Conservation (phyloP, 2,329 filamentous ascomycete genomes). For the Hymenoscyphus infarciens region DNA sequence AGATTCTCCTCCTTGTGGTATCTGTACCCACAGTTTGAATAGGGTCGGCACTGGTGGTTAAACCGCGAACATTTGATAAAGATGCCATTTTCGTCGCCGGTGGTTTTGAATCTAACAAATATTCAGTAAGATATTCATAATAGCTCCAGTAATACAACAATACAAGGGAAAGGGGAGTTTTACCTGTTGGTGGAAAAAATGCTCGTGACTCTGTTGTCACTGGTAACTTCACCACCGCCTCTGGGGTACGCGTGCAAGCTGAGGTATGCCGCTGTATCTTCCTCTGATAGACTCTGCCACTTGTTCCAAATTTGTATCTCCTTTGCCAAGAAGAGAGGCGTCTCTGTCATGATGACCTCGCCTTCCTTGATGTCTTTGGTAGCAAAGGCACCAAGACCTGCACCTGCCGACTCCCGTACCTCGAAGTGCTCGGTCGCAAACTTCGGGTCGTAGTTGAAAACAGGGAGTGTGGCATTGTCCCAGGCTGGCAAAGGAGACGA, state of each 20-base stretch:
- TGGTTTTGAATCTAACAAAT: no score
- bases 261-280: conserved; percentile 24
- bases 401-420: conserved; percentile 27
- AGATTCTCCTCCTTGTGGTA: conserved; percentile 32
- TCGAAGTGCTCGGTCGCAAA: conserved; percentile 32
- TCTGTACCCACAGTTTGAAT: conserved; percentile 43
- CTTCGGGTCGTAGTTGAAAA: background rate
- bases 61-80: conserved; percentile 53
- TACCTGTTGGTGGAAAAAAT: conserved; percentile 35
- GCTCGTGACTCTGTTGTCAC: conserved; percentile 18
- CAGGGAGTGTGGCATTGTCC: background rate
- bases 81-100: conserved; percentile 34
- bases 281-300: conserved; percentile 21
- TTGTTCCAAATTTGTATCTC: conserved; percentile 18
- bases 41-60: conserved; percentile 53
- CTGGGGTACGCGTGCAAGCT: conserved; percentile 20
- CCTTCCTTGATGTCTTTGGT: conserved; percentile 25
- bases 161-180: no score
- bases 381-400: conserved; percentile 33
- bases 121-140: no score
- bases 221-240: conserved; percentile 10
- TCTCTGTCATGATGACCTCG: conserved; percentile 28
- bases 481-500: background rate
- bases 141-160: no score
- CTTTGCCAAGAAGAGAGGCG: conserved; percentile 26